phyloP scores from a whole-genome alignment of 192 early-diverging fungal genomes.

The Backusella westeae region DNA sequence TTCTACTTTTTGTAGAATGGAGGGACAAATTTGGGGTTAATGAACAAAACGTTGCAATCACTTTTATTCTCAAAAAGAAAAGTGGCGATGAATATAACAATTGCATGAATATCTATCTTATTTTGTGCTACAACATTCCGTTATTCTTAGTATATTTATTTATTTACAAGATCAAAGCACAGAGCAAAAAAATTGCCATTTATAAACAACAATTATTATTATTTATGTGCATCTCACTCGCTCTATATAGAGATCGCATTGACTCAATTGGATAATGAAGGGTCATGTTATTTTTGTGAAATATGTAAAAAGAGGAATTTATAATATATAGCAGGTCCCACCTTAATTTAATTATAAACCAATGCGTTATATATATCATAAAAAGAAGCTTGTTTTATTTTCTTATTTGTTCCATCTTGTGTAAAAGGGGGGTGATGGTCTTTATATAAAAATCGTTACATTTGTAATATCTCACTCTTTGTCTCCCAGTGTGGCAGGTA shows the following conservation, averaged over 20 bases:
- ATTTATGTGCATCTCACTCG: background rate
- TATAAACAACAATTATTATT: background rate
- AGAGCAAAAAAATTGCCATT: background rate
- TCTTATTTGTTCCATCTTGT: too few relatives aligned
- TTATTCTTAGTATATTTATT: too few relatives aligned
- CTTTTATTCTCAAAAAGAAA: background rate
- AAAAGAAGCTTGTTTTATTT: too few relatives aligned
- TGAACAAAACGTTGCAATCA: background rate
- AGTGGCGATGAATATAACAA: background rate
- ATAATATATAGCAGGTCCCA: background rate
- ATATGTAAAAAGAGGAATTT: background rate
- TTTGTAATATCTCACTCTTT: background rate
- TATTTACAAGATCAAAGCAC: background rate
- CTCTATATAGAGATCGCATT: too few relatives aligned
- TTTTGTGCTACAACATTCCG: background rate
- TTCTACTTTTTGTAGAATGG: background rate
- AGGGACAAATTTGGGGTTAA: background rate
- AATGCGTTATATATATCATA: background rate
- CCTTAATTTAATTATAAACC: background rate
- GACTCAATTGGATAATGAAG: background rate
- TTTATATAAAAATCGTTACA: background rate
- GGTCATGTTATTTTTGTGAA: background rate
- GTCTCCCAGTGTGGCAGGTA: too few relatives aligned
- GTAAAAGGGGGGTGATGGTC: too few relatives aligned
- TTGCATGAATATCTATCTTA: background rate